A percentile compares a stretch with the other conserved stretches of the same genome.
Conservation (phyloP, 305 asterid genomes). For the Solanum hybrid region DNA sequence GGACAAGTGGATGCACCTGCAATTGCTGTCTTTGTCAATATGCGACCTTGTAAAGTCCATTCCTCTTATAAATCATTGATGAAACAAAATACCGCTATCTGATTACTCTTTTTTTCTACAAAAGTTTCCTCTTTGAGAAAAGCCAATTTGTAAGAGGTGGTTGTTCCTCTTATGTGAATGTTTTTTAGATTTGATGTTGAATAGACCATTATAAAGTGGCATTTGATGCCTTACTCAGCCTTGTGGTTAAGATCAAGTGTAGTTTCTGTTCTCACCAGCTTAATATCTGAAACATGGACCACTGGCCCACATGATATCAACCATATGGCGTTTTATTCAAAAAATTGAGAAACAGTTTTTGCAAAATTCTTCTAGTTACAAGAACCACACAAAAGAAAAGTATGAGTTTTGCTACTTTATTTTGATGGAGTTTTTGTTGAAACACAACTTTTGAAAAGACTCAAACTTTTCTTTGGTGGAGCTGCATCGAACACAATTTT, state of each 20-base stretch:
- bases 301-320: background rate
- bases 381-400: background rate
- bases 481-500: background rate
- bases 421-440: background rate
- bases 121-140: background rate
- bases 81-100: background rate
- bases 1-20: background rate
- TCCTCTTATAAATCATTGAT: background rate
- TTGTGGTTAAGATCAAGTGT: conserved; percentile 68
- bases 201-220: background rate
- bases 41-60: background rate
- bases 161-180: background rate
- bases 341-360: background rate
- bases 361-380: background rate
- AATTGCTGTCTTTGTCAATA: background rate
- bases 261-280: conserved; percentile 53
- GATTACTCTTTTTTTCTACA: background rate
- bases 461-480: background rate
- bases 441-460: background rate
- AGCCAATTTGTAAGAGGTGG: background rate
- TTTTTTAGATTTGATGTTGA: background rate
- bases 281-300: conserved; percentile 35
- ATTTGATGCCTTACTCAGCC: conserved; percentile 48
- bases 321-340: background rate
- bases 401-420: background rate